These are phyloP conservation scores for Dentipellis sp. DNA, from an alignment of 768 basidiomycete genomes.

Conservation along the genomic window DNA sequence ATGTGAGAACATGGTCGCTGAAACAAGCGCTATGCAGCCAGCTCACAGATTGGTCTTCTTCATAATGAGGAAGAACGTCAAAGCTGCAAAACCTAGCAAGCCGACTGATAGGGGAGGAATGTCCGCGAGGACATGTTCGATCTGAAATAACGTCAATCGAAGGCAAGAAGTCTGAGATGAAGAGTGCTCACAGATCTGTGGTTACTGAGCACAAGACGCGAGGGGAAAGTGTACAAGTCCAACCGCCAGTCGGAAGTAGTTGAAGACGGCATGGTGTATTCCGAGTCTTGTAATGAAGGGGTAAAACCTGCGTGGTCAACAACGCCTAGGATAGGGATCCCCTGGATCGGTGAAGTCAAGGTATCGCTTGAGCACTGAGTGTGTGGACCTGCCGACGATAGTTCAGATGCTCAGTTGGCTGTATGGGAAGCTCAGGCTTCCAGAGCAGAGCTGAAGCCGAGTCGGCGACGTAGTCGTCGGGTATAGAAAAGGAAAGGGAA, in stretches of 20 bases:
- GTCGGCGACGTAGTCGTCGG: no score
- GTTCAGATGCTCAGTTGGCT: no score
- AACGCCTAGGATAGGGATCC: no score
- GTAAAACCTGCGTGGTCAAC: no score
- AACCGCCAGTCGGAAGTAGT: neutral
- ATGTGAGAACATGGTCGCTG: neutral
- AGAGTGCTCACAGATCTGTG: neutral
- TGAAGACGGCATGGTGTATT: neutral
- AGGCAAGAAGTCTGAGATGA: neutral
- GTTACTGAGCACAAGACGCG: neutral
- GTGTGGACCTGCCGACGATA: no score
- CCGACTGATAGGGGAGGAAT: slow-evolving; percentile 21
- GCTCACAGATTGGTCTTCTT: slow-evolving; percentile 14
- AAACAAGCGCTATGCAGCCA: neutral
- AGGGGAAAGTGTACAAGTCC: neutral
- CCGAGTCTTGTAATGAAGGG: no score
- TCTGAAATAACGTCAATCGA: slow-evolving; percentile 1
- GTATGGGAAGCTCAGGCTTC: no score
- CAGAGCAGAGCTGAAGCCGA: no score
- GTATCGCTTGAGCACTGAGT: no score
- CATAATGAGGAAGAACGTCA: slow-evolving; percentile 19
- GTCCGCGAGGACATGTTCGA: slow-evolving; percentile 18
- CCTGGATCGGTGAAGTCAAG: no score
- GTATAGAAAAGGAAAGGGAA: no score
- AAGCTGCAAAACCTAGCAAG: slow-evolving; percentile 19